These are phyloP conservation scores for Cordyceps militaris DNA, from an alignment of 2,329 filamentous ascomycete species.

Conservation along the genomic window DNA sequence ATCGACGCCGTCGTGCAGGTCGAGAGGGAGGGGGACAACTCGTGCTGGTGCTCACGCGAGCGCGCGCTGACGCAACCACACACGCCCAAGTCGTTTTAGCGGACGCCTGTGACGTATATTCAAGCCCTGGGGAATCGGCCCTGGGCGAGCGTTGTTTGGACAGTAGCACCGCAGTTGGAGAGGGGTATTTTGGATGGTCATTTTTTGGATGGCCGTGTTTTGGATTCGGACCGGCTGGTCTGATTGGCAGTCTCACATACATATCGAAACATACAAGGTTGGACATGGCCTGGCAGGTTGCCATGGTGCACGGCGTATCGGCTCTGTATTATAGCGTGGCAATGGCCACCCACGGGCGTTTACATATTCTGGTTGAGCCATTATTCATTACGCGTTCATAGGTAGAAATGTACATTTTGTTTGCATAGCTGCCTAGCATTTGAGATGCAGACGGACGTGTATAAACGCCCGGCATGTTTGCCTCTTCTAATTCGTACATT, in stretches of 20 bases:
- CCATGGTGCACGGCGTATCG: background rate
- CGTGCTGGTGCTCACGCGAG: slow-evolving; percentile 49
- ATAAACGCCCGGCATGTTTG: background rate
- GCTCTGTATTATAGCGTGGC: slow-evolving; percentile 4
- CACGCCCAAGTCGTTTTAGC: slow-evolving; percentile 30
- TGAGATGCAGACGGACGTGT: background rate
- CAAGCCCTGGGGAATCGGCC: background rate
- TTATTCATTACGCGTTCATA: background rate
- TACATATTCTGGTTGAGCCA: background rate
- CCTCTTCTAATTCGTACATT: too few relatives aligned
- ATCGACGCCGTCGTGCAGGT: slow-evolving; percentile 85
- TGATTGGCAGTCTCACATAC: background rate
- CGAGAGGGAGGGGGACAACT: slow-evolving; percentile 69
- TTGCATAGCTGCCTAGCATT: background rate
- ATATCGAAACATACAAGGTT: background rate
- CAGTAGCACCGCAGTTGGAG: slow-evolving; percentile 8
- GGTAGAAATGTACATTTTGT: background rate
- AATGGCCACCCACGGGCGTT: background rate
- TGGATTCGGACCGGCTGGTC: background rate
- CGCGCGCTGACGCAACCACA: slow-evolving; percentile 24
- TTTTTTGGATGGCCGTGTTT: background rate
- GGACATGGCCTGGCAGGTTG: background rate
- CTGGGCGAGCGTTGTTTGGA: slow-evolving; percentile 6
- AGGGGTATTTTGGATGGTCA: slow-evolving; percentile 5
- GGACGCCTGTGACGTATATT: slow-evolving; percentile 6